Base-by-base conservation (phyloP, 139 green algal genomes). In the Astrephomene gubernaculifera region DNA sequence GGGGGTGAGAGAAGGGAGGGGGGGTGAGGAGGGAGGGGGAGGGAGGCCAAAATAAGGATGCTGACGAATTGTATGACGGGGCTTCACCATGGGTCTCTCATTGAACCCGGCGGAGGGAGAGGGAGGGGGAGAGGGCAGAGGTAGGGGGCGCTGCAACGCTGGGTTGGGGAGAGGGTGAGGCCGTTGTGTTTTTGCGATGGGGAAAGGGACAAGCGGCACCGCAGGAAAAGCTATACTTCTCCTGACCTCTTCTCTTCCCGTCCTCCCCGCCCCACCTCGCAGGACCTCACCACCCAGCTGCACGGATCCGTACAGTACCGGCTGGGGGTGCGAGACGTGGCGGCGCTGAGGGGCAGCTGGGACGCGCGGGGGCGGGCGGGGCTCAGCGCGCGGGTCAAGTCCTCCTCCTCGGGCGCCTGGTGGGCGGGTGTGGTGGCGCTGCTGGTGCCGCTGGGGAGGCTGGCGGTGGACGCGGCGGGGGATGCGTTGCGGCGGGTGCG, bases 401-500 rank as follows among this genome's bases (percentile, higher is more conserved):
- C 35, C 71, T 35, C 44, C n/a, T n/a, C n/a, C n/a, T n/a, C n/a
- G n/a, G n/a, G n/a, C 14, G 76, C 69, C 53, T 89, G 85, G 85
- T 88, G 83, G 83, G 21, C 39, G 27, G 85, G 85, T 1, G 38
- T 85, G 31, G 19, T 82, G 31, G 85, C 85, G 31, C 78, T 85
- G 76, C 39, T 71, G 25, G 53, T 89, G 67, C 85, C 85, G 25
- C 52, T 89, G 68, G 44, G 53, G 22, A 44, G 38, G 4, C 75
- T 89, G 76, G 38, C 65, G 52, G 60, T 63, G 41, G 76, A 72
- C 38, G 31, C 38, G 10, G 43, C 79, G 14, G 49, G 39, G 54
- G 65, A 86, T 9, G 31, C 39, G 2, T 10, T 53, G 27, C 45
- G 53, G n/a, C 65, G 38, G 12, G 2, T 35, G 35, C 29, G 29